Percentiles rank a stretch among this genome's conserved stretches.
Conservation (phyloP, 306 rosid genomes). For the Citrullus colocynthis region DNA sequence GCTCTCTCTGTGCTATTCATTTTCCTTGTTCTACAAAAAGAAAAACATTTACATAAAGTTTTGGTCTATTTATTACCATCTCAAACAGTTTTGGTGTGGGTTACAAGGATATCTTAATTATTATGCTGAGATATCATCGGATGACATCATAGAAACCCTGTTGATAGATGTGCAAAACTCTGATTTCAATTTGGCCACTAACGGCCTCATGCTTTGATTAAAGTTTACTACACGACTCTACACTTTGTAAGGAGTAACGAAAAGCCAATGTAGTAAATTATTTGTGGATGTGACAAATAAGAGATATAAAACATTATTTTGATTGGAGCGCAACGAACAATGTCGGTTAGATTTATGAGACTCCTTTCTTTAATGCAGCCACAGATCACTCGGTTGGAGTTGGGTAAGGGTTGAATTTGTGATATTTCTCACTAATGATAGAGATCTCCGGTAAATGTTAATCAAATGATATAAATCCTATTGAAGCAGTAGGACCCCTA, state of each 20-base stretch:
- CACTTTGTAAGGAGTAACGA: background rate
- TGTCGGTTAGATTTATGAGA: background rate
- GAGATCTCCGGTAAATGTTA: background rate
- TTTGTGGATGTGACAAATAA: background rate
- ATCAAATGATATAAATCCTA: background rate
- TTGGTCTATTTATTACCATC: background rate
- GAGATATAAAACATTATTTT: background rate
- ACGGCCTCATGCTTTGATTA: background rate
- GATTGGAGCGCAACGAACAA: background rate
- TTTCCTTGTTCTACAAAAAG: conserved; percentile 24
- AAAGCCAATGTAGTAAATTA: background rate
- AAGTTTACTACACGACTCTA: background rate
- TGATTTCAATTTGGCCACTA: background rate
- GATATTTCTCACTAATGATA: background rate
- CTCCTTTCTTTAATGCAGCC: background rate
- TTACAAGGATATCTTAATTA: background rate
- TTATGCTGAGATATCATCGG: background rate
- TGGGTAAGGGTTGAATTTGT: background rate
- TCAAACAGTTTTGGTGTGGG: background rate
- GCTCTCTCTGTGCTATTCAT: conserved; percentile 50
- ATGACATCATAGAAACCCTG: background rate
- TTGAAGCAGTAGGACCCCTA: background rate
- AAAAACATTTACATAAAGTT: background rate
- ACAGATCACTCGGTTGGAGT: background rate
- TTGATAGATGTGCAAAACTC: background rate